Percentiles rank a stretch among this genome's conserved stretches.
Conservation (phyloP, 2,329 filamentous ascomycete species). For the Fusarium sp. region DNA sequence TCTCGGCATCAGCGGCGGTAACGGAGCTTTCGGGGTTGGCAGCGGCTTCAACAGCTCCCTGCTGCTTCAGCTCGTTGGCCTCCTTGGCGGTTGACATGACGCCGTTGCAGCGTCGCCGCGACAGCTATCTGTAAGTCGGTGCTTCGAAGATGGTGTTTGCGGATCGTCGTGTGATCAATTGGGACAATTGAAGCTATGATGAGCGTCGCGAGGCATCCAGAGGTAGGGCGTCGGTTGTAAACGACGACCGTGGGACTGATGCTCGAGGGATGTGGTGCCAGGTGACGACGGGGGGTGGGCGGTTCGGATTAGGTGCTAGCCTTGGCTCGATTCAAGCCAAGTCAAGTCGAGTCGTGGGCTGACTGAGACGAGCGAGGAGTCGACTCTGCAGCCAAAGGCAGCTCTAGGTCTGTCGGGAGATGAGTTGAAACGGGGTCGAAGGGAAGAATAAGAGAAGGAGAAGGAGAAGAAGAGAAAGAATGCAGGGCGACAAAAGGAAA, state of each 20-base stretch:
- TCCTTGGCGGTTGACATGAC: conserved; percentile 52
- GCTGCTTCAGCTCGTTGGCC: conserved; percentile 78
- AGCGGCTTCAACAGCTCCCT: conserved; percentile 83
- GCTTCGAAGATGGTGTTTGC: not conserved
- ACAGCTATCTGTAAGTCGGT: conserved; percentile 26
- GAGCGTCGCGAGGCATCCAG: conserved; percentile 36
- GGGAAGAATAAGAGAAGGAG: conserved; percentile 34
- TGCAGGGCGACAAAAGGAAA: conserved; percentile 26
- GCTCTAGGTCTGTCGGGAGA: conserved; percentile 12
- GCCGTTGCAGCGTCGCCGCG: conserved; percentile 32
- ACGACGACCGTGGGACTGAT: conserved; percentile 16
- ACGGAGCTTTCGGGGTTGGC: conserved; percentile 76
- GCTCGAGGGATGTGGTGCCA: conserved; percentile 17
- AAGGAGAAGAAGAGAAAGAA: conserved; percentile 30
- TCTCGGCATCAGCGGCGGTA: conserved; percentile 77
- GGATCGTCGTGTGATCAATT: conserved; percentile 38
- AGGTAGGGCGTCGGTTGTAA: conserved; percentile 18
- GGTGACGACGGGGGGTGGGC: conserved; percentile 20
- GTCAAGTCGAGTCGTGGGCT: conserved; percentile 6
- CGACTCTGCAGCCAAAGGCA: conserved; percentile 22
- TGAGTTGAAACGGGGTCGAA: conserved; percentile 21
- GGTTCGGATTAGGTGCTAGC: conserved; percentile 20
- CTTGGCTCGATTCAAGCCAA: conserved; percentile 13
- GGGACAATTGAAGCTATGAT: conserved; percentile 26
- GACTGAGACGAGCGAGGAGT: conserved; percentile 11